Conservation (phyloP, 257 asterid genomes). For the Leptodermis oblonga region DNA sequence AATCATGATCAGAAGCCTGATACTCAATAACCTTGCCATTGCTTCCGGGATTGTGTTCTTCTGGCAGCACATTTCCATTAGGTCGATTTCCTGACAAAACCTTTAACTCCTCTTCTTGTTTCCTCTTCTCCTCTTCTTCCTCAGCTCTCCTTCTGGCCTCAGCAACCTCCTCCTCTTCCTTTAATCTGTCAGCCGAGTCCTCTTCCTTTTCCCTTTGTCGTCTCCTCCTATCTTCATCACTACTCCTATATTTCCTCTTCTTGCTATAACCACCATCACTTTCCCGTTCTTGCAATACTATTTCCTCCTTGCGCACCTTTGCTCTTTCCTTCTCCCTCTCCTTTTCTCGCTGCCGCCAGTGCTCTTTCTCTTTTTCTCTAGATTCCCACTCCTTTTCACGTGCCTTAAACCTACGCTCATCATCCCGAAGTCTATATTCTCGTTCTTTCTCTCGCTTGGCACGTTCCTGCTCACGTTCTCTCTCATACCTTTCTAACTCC, state of each 20-base stretch:
- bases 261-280: constrained; percentile 72
- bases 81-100: constrained; percentile 34
- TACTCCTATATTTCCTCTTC: constrained; percentile 74
- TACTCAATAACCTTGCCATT: constrained; percentile 37
- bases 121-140: constrained; percentile 61
- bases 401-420: constrained; percentile 83
- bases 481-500: constrained; percentile 89
- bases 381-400: constrained; percentile 99
- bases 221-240: constrained; percentile 85
- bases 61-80: constrained; percentile 40
- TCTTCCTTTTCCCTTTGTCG: constrained; percentile 90
- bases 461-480: constrained; percentile 93
- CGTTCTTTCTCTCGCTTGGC: constrained; percentile 94
- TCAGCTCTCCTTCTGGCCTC: constrained; percentile 69
- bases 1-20: constrained; percentile 36
- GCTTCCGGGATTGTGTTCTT: constrained; percentile 37
- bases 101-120: constrained; percentile 43
- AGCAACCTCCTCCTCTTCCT: constrained; percentile 83
- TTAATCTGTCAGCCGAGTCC: constrained; percentile 67
- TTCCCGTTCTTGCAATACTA: constrained; percentile 78
- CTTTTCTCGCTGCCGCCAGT: constrained; percentile 79
- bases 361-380: constrained; percentile 91
- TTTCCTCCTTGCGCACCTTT: constrained; percentile 80
- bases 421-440: constrained; percentile 87
- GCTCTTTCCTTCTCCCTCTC: constrained; percentile 90